Evolutionary conservation across 805 yeast genomes (phyloP), one percentile per base, ranked within the genome.

Genomic region (Danielozyma ontarioensis): DNA sequence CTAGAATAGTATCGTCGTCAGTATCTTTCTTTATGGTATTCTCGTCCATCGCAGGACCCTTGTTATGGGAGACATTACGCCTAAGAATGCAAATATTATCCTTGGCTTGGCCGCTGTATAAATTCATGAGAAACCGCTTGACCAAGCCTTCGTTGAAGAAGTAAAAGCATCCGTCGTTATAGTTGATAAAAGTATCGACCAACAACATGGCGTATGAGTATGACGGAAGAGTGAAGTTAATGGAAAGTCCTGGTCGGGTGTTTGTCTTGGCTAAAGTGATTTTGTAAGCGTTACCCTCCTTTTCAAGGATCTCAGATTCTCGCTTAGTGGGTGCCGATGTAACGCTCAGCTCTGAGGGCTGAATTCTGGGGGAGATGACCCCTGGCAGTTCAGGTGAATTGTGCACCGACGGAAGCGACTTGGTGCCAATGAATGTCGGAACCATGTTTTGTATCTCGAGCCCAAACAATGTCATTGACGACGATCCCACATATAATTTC

Each of bases 111-210:
- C 78, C 78, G 18, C 80, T 74, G 51, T 81, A 83, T 15, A 82
- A 66, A 40, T 80, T 68, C 59, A 76, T 72, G 33, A 83, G 53
- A 40, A 76, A 80, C 43, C 75, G 74, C 48, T 82, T 83, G 16
- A 82, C 85, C 14, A 82, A 50, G 1, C 94, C 94, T 53, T 83
- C 94, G 50, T 83, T 83, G 62, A 83, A 83, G 48, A 83, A 83
- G 57, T 83, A 83, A 53, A 83, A 83, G 46, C 94, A 83, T 1
- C 89, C 93, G 55, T 83, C 93, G 46, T 83, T 83, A 53, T 82
- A 83, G 32, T 81, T 80, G 33, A 83, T 73, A 44, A 83, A 83
- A 0, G 86, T 79, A 50, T 83, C 90, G 10, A 83, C 83, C 31
- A 83, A 58, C 11, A 81, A 53, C 73, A 80, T 73, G 5, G 90